Evolutionary conservation across 306 rosid genomes (phyloP), one percentile per base, ranked within the genome.

Genomic region (Cicer yamashitae): DNA sequence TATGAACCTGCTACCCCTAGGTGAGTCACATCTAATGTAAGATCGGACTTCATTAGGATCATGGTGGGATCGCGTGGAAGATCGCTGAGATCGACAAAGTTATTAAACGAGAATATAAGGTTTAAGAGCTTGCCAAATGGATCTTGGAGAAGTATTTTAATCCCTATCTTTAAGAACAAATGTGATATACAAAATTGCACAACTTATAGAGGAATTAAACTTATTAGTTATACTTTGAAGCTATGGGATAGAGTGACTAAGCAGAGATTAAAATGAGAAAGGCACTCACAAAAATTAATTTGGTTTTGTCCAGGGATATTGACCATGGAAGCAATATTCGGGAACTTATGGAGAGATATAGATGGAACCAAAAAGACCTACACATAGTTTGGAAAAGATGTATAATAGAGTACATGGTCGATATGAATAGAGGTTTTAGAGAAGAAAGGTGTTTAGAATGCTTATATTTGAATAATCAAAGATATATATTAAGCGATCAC

Each of bases 101-200:
- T 62, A 17, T 62, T 38, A 39, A 5, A 15, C 51, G 3, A 63
- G 14, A 63, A 8, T 14, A 8, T 40, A 41, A 15, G 50, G 30
- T 40, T 63, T 8, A 63, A 63, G 50, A 14, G n/a, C 30, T 40
- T 15, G 50, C 34, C 48, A 40, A 64, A 15, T 64, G 51, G 14
- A 41, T 40, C n/a, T 9, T 38, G 7, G 50, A n/a, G 47, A 9
- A 20, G 14, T 9, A 64, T 41, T 64, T 64, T 64, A 17, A 64
- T 10, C 30, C 34, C 50, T 41, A 63, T 63, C 25, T 63, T 37
- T 4, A 41, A 38, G 68, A 58, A 25, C 64, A 58, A 57, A 57
- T 57, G 8, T 57, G 7, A 58, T 11, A 58, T 15, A 25, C 37
- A 57, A 57, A 22, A 10, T 39, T 57, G 63, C 40, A 57, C 8